Percentiles rank a stretch among this genome's conserved stretches.
These are phyloP conservation scores for Pseudopediastrum boryanum DNA, from an alignment of 139 green algal genomes.

Conservation along the genomic window DNA sequence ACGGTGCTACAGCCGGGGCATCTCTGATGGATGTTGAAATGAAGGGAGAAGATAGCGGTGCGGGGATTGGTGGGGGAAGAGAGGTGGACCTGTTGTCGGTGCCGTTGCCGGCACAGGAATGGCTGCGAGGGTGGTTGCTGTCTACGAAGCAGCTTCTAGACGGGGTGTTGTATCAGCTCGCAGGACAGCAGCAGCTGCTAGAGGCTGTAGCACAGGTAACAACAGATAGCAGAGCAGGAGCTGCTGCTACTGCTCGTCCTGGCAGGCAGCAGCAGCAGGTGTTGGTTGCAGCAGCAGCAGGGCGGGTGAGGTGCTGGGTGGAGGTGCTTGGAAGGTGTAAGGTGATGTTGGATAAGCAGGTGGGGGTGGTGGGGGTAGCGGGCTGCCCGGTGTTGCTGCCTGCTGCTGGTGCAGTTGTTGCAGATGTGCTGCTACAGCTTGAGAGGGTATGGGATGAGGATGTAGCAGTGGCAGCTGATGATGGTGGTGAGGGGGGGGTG, in stretches of 20 bases:
- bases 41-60: neutral
- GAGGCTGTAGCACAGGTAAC: conserved; percentile 13
- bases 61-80: neutral
- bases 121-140: conserved; percentile 12
- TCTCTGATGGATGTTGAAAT: too few species aligned
- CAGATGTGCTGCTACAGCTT: neutral
- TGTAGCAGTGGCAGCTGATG: neutral
- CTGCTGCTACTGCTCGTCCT: neutral
- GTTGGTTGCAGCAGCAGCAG: neutral
- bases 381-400: conserved; percentile 17
- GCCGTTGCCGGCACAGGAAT: conserved; percentile 13
- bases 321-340: neutral
- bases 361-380: neutral
- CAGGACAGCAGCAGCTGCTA: conserved; percentile 13
- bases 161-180: conserved; percentile 17
- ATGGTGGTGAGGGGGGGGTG: conserved; percentile 14
- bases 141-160: neutral
- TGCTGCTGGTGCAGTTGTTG: conserved; percentile 19
- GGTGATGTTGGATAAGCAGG: conserved; percentile 19
- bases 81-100: neutral
- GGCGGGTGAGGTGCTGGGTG: neutral
- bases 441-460: conserved; percentile 13
- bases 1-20: neutral
- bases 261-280: neutral
- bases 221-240: neutral